Base-by-base conservation (phyloP, 257 asterid species). In the Eustoma russellianum region DNA sequence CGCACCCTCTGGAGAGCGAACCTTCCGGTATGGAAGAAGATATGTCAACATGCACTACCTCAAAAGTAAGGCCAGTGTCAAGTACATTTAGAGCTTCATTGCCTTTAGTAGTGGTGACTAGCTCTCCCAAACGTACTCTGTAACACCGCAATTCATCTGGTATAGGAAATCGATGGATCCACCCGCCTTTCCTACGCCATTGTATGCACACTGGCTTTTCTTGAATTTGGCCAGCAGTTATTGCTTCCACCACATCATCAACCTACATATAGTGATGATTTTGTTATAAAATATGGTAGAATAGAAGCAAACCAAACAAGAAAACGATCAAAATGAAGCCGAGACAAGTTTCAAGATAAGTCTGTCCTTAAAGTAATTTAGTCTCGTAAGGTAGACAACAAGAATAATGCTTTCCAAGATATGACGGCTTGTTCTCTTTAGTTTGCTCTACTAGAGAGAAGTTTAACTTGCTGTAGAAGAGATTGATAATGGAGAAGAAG, bases 161-260 rank as follows among this genome's bases (percentile, higher is more conserved):
- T 38, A 38, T 9, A 7, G 43, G 43, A 38, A 38, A 38, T 10
- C 43, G 43, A 7, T 38, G 43, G 34, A 81, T 66, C 95, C 95
- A 79, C 59, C 83, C 73, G 9, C 90, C 90, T 0, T 79, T 78
- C 69, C 74, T 81, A 89, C 93, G 79, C 95, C 95, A 85, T 46
- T 74, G 82, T 45, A 86, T 78, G 13, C 83, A 55, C 46, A 89
- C 86, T 62, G 72, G 67, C 70, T 90, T 74, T 33, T 83, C 83
- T 8, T 78, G 63, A 18, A 89, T 74, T 30, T 59, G 59, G 62
- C 59, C 33, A 59, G 16, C 60, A 12, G 57, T 57, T 1, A 86
- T 67, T 51, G 77, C 85, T 66, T 85, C 77, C 45, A 48, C 28
- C 9, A 79, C 62, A 19, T 53, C 41, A 47, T 62, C 73, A 0